These are phyloP conservation scores for Phytophthora pini DNA, from an alignment of 352 stramenopile genomes.

Conservation along the genomic window DNA sequence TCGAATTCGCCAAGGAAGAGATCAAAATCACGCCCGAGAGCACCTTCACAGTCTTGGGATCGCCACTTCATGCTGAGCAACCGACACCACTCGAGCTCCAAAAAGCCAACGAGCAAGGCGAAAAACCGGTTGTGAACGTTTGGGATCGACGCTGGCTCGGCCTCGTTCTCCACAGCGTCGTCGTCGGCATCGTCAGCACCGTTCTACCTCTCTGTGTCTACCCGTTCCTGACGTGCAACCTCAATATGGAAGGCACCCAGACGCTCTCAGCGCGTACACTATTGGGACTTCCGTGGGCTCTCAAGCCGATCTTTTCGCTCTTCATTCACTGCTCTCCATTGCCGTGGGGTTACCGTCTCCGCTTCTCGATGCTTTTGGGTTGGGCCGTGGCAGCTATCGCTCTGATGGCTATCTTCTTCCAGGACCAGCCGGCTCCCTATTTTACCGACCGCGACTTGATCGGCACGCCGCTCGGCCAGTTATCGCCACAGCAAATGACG, in stretches of 20 bases:
- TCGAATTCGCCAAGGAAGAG: not conserved
- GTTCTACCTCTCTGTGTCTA: conserved; percentile 59
- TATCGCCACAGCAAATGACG: conserved; percentile 36
- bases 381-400: conserved; percentile 45
- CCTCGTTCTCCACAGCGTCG: conserved; percentile 58
- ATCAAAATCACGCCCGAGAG: conserved; percentile 25
- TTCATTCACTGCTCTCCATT: conserved; percentile 44
- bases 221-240: conserved; percentile 70
- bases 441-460: conserved; percentile 45
- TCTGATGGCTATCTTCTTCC: conserved; percentile 43
- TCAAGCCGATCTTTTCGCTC: conserved; percentile 58
- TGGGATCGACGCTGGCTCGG: conserved; percentile 55
- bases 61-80: conserved; percentile 11
- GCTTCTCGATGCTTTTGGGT: conserved; percentile 47
- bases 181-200: conserved; percentile 60
- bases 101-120: not conserved
- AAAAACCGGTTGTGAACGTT: conserved; percentile 16
- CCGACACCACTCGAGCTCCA: not conserved
- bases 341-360: conserved; percentile 27
- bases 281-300: conserved; percentile 55
- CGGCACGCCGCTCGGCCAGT: conserved; percentile 28
- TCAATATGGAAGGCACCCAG: conserved; percentile 77
- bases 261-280: conserved; percentile 57
- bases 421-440: conserved; percentile 52
- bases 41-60: conserved; percentile 25